A percentile compares a stretch with the other conserved stretches of the same genome.
These are phyloP conservation scores for Mimosa pudica DNA, from an alignment of 306 rosid genomes.

Conservation along the genomic window DNA sequence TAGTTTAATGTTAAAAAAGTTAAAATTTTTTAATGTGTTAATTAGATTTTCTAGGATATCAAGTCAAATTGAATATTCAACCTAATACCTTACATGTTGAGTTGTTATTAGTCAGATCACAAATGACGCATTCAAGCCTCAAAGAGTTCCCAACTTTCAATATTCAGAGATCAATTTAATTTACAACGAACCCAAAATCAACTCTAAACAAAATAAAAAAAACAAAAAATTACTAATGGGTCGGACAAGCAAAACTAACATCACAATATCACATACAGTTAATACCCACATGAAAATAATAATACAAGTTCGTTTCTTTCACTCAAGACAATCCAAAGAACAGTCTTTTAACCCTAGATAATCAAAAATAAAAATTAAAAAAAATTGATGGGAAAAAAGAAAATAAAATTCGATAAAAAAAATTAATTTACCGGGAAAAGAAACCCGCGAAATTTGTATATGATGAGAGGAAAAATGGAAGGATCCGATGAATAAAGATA, in stretches of 20 bases:
- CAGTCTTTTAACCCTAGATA: conserved; percentile 43
- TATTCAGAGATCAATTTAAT: conserved; percentile 43
- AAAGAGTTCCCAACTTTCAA: conserved; percentile 45
- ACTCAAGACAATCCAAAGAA: conserved; percentile 15
- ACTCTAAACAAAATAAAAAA: conserved; percentile 36
- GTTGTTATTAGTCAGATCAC: no score
- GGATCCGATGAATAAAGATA: conserved; percentile 36
- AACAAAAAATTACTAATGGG: conserved; percentile 2
- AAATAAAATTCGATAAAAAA: background rate
- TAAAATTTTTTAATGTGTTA: no score
- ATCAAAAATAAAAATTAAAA: conserved; percentile 35
- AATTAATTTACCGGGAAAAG: conserved; percentile 31
- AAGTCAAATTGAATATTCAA: no score
- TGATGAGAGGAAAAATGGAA: conserved; percentile 42
- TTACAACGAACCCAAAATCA: conserved; percentile 31
- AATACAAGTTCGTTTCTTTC: conserved; percentile 43
- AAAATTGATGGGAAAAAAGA: conserved; percentile 30
- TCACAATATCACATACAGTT: conserved; percentile 24
- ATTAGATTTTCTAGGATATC: no score
- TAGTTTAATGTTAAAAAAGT: no score
- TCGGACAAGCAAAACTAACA: conserved; percentile 33
- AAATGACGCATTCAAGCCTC: no score
- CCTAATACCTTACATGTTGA: no score
- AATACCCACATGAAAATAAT: conserved; percentile 34
- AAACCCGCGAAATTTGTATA: conserved; percentile 25